Evolutionary conservation across 208 protist species (phyloP).

Genomic region (Histomonas meleagridis): DNA sequence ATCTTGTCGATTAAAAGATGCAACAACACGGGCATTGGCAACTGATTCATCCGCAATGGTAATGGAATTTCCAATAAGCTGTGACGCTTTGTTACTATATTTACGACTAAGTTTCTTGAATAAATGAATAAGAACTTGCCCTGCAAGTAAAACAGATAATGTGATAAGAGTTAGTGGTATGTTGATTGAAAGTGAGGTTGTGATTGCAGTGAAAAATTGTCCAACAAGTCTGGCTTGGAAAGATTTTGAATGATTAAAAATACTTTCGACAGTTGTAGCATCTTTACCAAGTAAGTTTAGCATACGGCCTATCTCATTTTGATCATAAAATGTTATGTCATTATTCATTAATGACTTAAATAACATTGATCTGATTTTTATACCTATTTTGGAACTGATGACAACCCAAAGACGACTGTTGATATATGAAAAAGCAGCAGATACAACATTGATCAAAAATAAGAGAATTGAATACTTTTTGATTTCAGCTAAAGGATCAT

Average conservation of each 20-base stretch:
- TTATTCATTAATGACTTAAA: background rate
- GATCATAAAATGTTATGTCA: background rate
- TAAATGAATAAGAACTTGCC: background rate
- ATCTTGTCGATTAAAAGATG: background rate
- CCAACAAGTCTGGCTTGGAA: background rate
- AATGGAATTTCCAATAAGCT: background rate
- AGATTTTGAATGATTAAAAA: background rate
- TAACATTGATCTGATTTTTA: background rate
- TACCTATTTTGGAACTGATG: background rate
- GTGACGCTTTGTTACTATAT: background rate
- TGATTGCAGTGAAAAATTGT: background rate
- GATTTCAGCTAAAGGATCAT: background rate
- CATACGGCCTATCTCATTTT: background rate
- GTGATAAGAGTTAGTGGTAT: background rate
- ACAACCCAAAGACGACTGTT: background rate
- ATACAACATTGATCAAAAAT: background rate
- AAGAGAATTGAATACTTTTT: background rate
- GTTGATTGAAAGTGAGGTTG: background rate
- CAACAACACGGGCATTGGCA: background rate
- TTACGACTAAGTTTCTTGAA: background rate
- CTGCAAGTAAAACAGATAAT: background rate
- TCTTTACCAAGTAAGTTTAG: background rate
- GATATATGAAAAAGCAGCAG: background rate
- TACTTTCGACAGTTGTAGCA: background rate
- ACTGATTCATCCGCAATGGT: background rate